Evolutionary conservation across 805 yeast species (phyloP).

Genomic region (Yarrowia sp.): DNA sequence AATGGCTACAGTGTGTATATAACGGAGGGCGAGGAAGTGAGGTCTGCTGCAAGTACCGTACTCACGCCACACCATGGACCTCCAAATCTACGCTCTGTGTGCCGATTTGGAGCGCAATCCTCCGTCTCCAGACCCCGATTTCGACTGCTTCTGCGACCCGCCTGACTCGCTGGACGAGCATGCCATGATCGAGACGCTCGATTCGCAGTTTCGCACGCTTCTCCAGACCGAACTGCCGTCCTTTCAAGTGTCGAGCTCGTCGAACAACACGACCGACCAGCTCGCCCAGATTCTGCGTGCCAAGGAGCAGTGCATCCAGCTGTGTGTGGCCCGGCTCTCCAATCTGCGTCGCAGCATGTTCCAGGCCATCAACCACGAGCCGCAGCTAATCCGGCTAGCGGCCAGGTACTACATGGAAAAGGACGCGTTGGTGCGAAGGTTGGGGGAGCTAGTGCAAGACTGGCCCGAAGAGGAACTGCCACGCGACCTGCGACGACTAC

Average conservation of each 20-base stretch:
- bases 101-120: slow-evolving; percentile 11
- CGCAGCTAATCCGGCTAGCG: slow-evolving; percentile 7
- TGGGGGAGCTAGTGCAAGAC: slow-evolving; percentile 14
- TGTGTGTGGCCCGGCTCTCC: slow-evolving; percentile 12
- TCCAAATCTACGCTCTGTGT: slow-evolving; percentile 10
- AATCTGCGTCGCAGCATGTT: background rate
- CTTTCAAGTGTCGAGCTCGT: background rate
- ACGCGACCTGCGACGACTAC: background rate
- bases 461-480: background rate
- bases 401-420: slow-evolving; percentile 24
- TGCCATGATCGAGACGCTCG: slow-evolving; percentile 1
- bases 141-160: slow-evolving; percentile 1
- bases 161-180: background rate
- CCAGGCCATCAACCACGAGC: slow-evolving; percentile 18
- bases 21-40: background rate
- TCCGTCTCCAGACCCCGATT: background rate
- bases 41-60: no score
- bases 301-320: slow-evolving; percentile 10
- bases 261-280: background rate
- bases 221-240: background rate
- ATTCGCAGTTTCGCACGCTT: background rate
- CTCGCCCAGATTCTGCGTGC: background rate
- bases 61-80: background rate
- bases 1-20: background rate
- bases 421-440: slow-evolving; percentile 2